Percentiles rank a stretch among this genome's conserved stretches.
Conservation (phyloP, 176 grass and related monocot species). For the Carex cristatella region DNA sequence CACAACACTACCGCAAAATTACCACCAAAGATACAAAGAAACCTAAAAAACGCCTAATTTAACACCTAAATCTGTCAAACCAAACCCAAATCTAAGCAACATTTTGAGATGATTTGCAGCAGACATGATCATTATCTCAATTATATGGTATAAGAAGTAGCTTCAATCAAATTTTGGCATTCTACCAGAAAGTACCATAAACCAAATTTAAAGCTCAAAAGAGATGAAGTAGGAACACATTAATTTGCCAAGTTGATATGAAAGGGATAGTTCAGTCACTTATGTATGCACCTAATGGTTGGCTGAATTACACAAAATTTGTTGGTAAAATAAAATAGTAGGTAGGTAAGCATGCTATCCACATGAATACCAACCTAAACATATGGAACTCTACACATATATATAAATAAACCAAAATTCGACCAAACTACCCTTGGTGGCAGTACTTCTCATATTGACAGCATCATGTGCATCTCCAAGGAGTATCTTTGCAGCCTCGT, state of each 20-base stretch:
- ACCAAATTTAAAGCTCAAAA: neutral
- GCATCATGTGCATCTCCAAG: constrained; percentile 64
- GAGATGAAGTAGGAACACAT: neutral
- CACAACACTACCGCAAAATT: neutral
- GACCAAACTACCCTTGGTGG: neutral
- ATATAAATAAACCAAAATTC: no score
- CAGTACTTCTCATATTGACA: constrained; percentile 80
- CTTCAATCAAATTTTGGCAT: neutral
- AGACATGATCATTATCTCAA: neutral
- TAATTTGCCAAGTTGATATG: neutral
- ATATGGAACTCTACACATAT: no score
- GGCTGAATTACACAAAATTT: no score
- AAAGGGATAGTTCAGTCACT: neutral
- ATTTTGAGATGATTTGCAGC: neutral
- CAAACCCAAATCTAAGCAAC: neutral
- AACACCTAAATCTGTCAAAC: neutral
- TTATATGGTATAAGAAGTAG: neutral
- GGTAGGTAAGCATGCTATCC: no score
- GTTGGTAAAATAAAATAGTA: no score
- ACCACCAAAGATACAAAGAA: neutral
- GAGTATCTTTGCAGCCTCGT: constrained; percentile 65
- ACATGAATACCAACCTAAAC: no score
- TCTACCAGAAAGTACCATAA: neutral
- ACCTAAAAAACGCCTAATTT: neutral
- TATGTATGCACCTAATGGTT: neutral